Evolutionary conservation across 768 basidiomycete genomes (phyloP).

Genomic region (Lyophyllum shimeji): DNA sequence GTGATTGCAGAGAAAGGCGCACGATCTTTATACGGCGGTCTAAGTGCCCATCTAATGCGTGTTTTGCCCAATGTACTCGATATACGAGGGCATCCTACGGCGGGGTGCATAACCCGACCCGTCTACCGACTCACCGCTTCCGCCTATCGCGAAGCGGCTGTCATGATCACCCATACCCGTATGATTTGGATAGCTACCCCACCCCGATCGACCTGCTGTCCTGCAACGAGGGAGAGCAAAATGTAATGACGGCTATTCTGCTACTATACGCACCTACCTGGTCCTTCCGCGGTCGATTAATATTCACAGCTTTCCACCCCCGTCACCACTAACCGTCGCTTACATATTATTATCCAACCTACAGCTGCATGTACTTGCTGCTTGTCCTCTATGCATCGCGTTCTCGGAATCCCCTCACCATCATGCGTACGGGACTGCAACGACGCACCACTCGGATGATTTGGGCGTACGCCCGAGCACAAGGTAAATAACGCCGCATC

Average conservation of each 20-base stretch:
- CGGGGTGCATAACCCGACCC: slow-evolving; percentile 37
- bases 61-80: slow-evolving; percentile 97
- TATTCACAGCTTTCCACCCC: not conserved
- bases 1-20: slow-evolving; percentile 91
- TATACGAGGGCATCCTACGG: slow-evolving; percentile 83
- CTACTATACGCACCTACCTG: slow-evolving; percentile 2
- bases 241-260: slow-evolving; percentile 7
- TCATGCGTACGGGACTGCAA: too few relatives aligned
- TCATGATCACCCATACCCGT: slow-evolving; percentile 1
- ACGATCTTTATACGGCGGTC: slow-evolving; percentile 83
- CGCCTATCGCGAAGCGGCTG: not conserved
- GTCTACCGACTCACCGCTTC: not conserved
- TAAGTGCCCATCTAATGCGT: slow-evolving; percentile 93
- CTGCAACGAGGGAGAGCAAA: slow-evolving; percentile 1
- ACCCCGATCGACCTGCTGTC: slow-evolving; percentile 2
- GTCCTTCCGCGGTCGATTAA: slow-evolving; percentile 2
- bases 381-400: slow-evolving; percentile 1
- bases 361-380: not conserved
- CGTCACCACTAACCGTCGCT: not conserved
- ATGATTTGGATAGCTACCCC: not conserved
- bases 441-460: too few relatives aligned
- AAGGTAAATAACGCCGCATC: too few relatives aligned
- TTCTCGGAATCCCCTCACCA: not conserved
- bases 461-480: too few relatives aligned
- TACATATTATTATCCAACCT: slow-evolving; percentile 1